Base-by-base conservation (phyloP, 2,329 filamentous ascomycete genomes). In the Trichoderma koningiopsis region DNA sequence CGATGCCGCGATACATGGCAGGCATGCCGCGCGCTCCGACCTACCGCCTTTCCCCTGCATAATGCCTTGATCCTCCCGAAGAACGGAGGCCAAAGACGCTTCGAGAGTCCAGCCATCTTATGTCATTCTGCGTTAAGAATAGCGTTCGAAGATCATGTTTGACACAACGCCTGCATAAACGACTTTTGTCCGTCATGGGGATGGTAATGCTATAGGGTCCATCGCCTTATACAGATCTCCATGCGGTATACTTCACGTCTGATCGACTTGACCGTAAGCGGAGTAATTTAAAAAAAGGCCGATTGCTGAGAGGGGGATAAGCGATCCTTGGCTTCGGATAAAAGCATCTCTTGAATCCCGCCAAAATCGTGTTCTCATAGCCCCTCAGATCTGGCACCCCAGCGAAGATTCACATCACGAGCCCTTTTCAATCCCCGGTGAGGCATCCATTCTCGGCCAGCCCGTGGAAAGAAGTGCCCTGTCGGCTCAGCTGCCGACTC, bases 71-170 rank as follows among this genome's bases (percentile, higher is more conserved):
- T 67, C 37, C 55, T 59, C 63, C 63, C 63, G 63, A 59, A 67
- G 58, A 67, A 55, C 63, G 63, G 63, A 59, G 57, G 63, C 35
- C 63, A 53, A 53, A 53, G 63, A 66, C 33, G 19, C n/a, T n/a
- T n/a, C n/a, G n/a, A n/a, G n/a, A 19, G 22, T 8, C 33, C 14
- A 65, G 35, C 24, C 24, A 53, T 19, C 3, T 33, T 33, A 31
- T 31, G 53, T 8, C 27, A 33, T n/a, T 29, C 53, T 43, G 19
- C 19, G 5, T 43, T 35, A 43, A 19, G 37, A 43, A 19, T 43
- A 56, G 19, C 27, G 19, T 29, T 56, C 5, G 29, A n/a, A 19
- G 37, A 43, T n/a, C 52, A 24, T 55, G 35, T 14, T 57, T 27
- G 40, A n/a, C 40, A 43, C 43, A 47, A 37, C 63, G 53, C 63